phyloP scores from a whole-genome alignment of 2,329 filamentous ascomycete genomes.

The Pseudogymnoascus sp. region DNA sequence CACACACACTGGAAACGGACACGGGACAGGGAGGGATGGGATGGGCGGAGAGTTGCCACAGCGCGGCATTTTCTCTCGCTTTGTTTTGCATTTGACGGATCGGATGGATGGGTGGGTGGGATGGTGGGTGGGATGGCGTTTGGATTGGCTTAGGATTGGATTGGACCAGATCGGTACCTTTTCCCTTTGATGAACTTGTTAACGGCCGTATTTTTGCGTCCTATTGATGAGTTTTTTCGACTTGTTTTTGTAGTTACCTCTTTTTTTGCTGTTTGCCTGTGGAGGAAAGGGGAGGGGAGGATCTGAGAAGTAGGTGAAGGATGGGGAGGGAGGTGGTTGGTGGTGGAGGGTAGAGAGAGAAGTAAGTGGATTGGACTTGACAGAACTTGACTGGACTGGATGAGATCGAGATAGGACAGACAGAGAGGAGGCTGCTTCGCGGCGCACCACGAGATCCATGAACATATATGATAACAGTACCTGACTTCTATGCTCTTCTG shows the following conservation, averaged over 20 bases:
- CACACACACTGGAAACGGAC: not conserved
- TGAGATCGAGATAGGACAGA: conserved; percentile 1
- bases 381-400: not conserved
- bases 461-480: conserved; percentile 1
- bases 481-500: not conserved
- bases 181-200: conserved; percentile 5
- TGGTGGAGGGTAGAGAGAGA: not conserved
- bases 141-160: not conserved
- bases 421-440: conserved; percentile 6
- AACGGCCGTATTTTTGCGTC: conserved; percentile 2
- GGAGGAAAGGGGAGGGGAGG: not conserved
- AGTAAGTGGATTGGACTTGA: not conserved
- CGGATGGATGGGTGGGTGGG: not conserved
- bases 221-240: conserved; percentile 8
- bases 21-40: not conserved
- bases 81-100: not conserved
- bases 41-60: not conserved
- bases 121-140: not conserved
- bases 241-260: not conserved
- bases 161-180: conserved; percentile 1
- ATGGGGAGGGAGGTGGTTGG: not conserved
- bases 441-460: not conserved
- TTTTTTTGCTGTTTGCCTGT: not conserved
- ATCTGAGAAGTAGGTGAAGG: not conserved
- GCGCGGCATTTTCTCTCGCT: conserved; percentile 5